phyloP scores from a whole-genome alignment of 2,329 filamentous ascomycete genomes.

The Thielaviopsis cerberus region DNA sequence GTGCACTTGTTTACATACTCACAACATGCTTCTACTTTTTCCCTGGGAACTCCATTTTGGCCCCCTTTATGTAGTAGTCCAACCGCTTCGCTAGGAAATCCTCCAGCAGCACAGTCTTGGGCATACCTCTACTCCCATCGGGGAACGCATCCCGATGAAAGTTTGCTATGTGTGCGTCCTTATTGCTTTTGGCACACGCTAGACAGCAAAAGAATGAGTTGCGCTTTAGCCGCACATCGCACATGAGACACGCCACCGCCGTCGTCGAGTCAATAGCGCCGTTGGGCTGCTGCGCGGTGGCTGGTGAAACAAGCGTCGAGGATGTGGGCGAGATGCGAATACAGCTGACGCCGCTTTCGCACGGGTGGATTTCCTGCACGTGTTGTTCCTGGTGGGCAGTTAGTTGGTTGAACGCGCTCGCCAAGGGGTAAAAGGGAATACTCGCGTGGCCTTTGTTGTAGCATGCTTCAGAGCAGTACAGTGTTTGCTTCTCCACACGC shows the following conservation, averaged over 20 bases:
- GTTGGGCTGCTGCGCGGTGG: not conserved
- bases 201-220: slow-evolving; percentile 11
- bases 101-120: slow-evolving; percentile 9
- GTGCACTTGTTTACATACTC: not conserved
- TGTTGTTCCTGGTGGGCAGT: slow-evolving; percentile 6
- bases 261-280: slow-evolving; percentile 5
- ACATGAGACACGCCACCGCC: slow-evolving; percentile 10
- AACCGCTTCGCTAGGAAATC: slow-evolving; percentile 10
- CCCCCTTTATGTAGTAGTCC: slow-evolving; percentile 7
- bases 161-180: slow-evolving; percentile 10
- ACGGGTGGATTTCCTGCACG: slow-evolving; percentile 9
- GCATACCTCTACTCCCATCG: slow-evolving; percentile 8
- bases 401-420: too few relatives aligned
- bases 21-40: not conserved
- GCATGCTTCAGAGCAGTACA: slow-evolving; percentile 29
- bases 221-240: slow-evolving; percentile 10
- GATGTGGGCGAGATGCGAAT: not conserved
- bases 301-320: slow-evolving; percentile 2
- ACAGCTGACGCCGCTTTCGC: slow-evolving; percentile 11
- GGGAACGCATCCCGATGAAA: slow-evolving; percentile 10
- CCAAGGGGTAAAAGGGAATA: slow-evolving; percentile 4
- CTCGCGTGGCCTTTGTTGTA: slow-evolving; percentile 24
- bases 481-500: slow-evolving; percentile 19
- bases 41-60: slow-evolving; percentile 9
- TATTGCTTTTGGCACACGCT: slow-evolving; percentile 11